phyloP scores from a whole-genome alignment of 371 early-diverging fungal genomes.

The Funneliformis caledonium region DNA sequence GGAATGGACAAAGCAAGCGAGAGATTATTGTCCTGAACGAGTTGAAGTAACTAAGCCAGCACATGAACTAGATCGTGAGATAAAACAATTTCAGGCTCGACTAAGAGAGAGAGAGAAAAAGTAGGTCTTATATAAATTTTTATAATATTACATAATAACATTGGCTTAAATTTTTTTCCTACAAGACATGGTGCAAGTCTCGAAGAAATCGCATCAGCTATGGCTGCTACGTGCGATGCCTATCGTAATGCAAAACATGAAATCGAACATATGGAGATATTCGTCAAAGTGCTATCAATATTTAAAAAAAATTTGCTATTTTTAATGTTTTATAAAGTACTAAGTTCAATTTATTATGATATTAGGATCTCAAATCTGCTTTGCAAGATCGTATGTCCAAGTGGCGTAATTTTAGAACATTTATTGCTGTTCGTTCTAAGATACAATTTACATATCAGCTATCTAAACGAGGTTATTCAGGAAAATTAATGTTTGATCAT shows the following conservation, averaged over 20 bases:
- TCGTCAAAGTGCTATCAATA: constrained; percentile 53
- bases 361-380: constrained; percentile 58
- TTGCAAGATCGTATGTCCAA: constrained; percentile 62
- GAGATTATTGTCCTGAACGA: constrained; percentile 66
- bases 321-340: background rate
- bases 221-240: constrained; percentile 52
- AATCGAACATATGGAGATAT: constrained; percentile 54
- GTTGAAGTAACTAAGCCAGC: constrained; percentile 57
- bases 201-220: constrained; percentile 62
- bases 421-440: constrained; percentile 76
- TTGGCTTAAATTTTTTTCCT: background rate
- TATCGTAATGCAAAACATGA: constrained; percentile 65
- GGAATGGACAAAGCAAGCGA: constrained; percentile 57
- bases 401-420: constrained; percentile 72
- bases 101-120: constrained; percentile 58
- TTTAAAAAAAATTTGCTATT: background rate
- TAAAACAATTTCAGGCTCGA: constrained; percentile 58
- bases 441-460: constrained; percentile 76
- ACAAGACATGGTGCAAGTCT: constrained; percentile 53
- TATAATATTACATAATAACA: background rate
- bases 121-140: constrained; percentile 50
- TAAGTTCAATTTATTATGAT: background rate
- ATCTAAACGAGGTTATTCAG: constrained; percentile 86
- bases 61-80: constrained; percentile 62
- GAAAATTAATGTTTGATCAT: constrained; percentile 86